Conservation (phyloP, 2,329 filamentous ascomycete species). For the Colletotrichum sp. region DNA sequence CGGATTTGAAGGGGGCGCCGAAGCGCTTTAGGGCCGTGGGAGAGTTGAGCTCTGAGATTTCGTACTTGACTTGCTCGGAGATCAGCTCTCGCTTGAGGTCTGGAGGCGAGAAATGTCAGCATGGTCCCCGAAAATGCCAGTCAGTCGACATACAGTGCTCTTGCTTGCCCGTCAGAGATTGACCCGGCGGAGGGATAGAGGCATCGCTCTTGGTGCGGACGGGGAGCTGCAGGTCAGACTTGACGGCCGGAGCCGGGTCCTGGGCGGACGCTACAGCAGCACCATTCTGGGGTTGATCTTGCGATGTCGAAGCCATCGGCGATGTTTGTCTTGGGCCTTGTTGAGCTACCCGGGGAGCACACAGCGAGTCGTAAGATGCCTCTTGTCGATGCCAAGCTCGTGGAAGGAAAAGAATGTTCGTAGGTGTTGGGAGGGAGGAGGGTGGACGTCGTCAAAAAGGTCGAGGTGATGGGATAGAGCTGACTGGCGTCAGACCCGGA, state of each 20-base stretch:
- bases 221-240: constrained; percentile 19
- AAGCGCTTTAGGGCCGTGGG: constrained; percentile 94
- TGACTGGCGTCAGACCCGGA: constrained; percentile 16
- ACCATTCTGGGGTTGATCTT: constrained; percentile 21
- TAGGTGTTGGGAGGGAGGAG: not conserved
- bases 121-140: not conserved
- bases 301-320: constrained; percentile 20
- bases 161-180: constrained; percentile 87
- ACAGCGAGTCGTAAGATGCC: not conserved
- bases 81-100: constrained; percentile 97
- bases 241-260: not conserved
- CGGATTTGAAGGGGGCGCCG: constrained; percentile 92
- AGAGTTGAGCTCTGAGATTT: constrained; percentile 92
- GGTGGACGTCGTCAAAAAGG: not conserved
- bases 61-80: constrained; percentile 84
- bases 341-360: not conserved
- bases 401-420: not conserved
- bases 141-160: constrained; percentile 80
- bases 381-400: constrained; percentile 1
- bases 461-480: not conserved
- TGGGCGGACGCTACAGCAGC: constrained; percentile 13
- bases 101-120: constrained; percentile 37
- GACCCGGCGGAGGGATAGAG: constrained; percentile 43
- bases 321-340: not conserved
- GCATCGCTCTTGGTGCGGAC: constrained; percentile 30